Percentiles rank a stretch among this genome's conserved stretches.
These are phyloP conservation scores for Jatropha multifida DNA, from an alignment of 441 rosid species.

Conservation along the genomic window DNA sequence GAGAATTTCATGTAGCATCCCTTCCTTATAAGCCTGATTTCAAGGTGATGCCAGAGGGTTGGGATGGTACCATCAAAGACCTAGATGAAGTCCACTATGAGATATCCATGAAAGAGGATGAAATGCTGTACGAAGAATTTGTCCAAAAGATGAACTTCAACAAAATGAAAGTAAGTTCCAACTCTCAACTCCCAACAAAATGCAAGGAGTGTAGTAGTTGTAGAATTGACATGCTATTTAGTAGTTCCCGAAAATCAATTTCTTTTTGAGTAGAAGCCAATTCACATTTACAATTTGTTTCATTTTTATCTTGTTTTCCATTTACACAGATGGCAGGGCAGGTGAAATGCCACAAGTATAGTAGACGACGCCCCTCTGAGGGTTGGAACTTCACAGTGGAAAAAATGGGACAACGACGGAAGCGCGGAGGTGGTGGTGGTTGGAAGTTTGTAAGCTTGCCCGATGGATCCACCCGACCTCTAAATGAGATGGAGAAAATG, in stretches of 20 bases:
- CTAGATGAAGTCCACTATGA: conserved; percentile 90
- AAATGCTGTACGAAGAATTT: conserved; percentile 77
- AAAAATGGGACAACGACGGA: conserved; percentile 70
- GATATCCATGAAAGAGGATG: conserved; percentile 94
- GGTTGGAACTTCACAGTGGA: conserved; percentile 89
- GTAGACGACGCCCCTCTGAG: conserved; percentile 64
- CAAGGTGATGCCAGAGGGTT: conserved; percentile 96
- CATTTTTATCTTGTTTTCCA: background rate
- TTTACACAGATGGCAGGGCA: conserved; percentile 58
- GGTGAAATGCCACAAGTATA: conserved; percentile 81
- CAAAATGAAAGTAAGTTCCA: conserved; percentile 71
- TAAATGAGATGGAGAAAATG: conserved; percentile 76
- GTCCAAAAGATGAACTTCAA: conserved; percentile 77
- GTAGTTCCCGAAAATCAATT: background rate
- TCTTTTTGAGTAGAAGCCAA: background rate
- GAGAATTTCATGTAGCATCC: conserved; percentile 92
- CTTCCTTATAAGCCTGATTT: conserved; percentile 88
- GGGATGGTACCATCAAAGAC: conserved; percentile 91
- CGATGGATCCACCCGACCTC: conserved; percentile 79
- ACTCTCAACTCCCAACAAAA: background rate
- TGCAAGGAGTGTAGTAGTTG: background rate
- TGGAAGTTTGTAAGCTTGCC: conserved; percentile 92
- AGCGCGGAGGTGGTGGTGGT: conserved; percentile 85
- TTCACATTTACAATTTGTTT: background rate
- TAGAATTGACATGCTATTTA: background rate